A percentile compares a stretch with the other conserved stretches of the same genome.
Conservation (phyloP, 441 rosid genomes). For the Flueggea neowawraea region DNA sequence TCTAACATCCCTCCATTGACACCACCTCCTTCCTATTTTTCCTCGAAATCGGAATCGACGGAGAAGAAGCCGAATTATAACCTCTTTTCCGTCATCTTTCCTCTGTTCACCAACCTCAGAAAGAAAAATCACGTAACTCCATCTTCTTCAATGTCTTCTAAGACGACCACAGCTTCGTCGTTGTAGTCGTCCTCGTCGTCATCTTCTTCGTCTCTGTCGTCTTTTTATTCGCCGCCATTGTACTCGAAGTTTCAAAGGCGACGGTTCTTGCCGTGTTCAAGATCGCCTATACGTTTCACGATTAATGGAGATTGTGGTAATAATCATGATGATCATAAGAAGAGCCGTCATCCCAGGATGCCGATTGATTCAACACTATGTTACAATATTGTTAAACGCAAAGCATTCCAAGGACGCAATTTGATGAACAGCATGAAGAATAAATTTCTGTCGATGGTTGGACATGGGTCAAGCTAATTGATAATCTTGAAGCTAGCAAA, state of each 20-base stretch:
- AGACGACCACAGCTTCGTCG: too few relatives aligned
- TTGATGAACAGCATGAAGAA: too few relatives aligned
- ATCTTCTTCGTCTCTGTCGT: constrained; percentile 12
- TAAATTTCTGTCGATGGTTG: too few relatives aligned
- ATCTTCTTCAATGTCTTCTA: too few relatives aligned
- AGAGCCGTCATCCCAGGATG: constrained; percentile 7
- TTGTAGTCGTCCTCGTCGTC: constrained; percentile 22
- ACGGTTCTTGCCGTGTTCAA: constrained; percentile 25
- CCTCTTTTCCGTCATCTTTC: constrained; percentile 14
- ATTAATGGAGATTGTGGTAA: constrained; percentile 14
- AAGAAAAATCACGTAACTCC: too few relatives aligned
- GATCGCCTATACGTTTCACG: constrained; percentile 17
- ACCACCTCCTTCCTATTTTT: constrained; percentile 63
- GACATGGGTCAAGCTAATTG: too few relatives aligned
- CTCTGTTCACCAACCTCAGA: background rate
- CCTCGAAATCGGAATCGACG: constrained; percentile 20
- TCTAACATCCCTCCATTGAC: constrained; percentile 49
- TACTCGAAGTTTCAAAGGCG: constrained; percentile 2
- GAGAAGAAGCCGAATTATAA: constrained; percentile 15
- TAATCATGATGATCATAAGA: background rate
- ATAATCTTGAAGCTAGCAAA: too few relatives aligned
- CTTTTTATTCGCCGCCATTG: background rate
- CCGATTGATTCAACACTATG: constrained; percentile 34
- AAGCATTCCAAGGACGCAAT: background rate
- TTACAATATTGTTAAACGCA: constrained; percentile 16